phyloP scores from a whole-genome alignment of 371 early-diverging fungal genomes.

The Actinomucor elegans region DNA sequence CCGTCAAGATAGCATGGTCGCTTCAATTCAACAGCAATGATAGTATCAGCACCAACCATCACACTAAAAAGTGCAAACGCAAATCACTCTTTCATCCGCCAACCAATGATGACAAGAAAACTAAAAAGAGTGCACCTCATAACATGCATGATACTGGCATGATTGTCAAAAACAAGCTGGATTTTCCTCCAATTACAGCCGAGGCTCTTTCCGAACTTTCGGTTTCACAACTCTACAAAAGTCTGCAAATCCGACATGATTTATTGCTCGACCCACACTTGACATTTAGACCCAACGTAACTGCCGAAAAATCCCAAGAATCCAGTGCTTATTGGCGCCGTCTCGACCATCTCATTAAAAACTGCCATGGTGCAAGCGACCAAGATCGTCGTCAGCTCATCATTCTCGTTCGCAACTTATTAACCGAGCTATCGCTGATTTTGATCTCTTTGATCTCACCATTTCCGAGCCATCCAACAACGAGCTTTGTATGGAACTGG shows the following conservation, averaged over 20 bases:
- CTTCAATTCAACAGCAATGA: slow-evolving; percentile 1
- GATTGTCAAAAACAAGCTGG: slow-evolving; percentile 7
- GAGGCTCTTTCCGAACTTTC: slow-evolving; percentile 36
- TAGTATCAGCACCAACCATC: not conserved
- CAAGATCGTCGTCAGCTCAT: slow-evolving; percentile 4
- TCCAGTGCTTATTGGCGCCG: slow-evolving; percentile 14
- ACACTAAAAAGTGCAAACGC: too few relatives aligned
- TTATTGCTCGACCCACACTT: slow-evolving; percentile 73
- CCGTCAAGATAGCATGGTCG: slow-evolving; percentile 17
- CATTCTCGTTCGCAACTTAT: slow-evolving; percentile 3
- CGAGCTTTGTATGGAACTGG: slow-evolving; percentile 19
- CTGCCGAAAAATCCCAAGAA: slow-evolving; percentile 23
- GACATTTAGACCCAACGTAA: slow-evolving; percentile 73
- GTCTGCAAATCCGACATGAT: slow-evolving; percentile 77
- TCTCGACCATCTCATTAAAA: slow-evolving; percentile 8
- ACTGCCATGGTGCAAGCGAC: not conserved
- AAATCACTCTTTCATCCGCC: not conserved
- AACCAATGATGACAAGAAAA: not conserved
- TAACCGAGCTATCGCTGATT: slow-evolving; percentile 17
- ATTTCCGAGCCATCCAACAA: slow-evolving; percentile 30
- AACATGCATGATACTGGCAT: too few relatives aligned
- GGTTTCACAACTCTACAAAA: slow-evolving; percentile 63
- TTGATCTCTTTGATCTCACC: slow-evolving; percentile 28
- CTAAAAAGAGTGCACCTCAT: slow-evolving; percentile 5
- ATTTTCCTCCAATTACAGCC: slow-evolving; percentile 33